Conservation (phyloP, 192 early-diverging fungal genomes). For the Coemansia sp. region DNA sequence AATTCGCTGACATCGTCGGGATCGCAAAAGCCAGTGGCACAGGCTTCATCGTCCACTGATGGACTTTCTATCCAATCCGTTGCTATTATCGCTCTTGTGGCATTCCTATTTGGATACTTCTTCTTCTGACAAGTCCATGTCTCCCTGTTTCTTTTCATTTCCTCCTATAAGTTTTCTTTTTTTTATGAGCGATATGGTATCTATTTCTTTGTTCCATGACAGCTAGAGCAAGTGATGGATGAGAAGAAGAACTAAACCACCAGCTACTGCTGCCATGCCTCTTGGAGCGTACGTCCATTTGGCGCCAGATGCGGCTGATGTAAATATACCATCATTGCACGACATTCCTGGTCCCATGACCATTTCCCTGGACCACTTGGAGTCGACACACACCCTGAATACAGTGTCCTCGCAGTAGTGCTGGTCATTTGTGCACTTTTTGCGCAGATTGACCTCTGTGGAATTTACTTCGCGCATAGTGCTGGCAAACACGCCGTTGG, state of each 20-base stretch:
- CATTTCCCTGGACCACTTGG: background rate
- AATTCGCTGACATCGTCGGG: background rate
- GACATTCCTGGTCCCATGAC: background rate
- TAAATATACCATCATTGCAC: background rate
- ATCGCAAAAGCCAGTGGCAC: conserved; percentile 4
- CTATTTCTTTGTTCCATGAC: background rate
- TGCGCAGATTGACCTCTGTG: background rate
- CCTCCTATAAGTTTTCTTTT: background rate
- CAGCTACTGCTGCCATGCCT: background rate
- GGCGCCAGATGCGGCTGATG: background rate
- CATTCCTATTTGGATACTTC: conserved; percentile 64
- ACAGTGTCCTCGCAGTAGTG: background rate
- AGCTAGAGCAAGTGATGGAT: background rate
- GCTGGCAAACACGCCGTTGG: background rate
- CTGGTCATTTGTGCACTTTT: background rate
- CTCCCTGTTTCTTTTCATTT: background rate
- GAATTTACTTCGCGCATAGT: background rate
- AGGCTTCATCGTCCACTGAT: conserved; percentile 36
- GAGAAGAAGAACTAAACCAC: background rate
- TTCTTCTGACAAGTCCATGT: conserved; percentile 60
- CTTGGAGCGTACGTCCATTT: background rate
- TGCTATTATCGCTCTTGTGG: conserved; percentile 56
- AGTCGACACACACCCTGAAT: background rate
- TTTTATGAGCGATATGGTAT: background rate
- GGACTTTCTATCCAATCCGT: conserved; percentile 66